Base-by-base conservation (phyloP, 2,329 filamentous ascomycete species). In the Nemania abortiva region DNA sequence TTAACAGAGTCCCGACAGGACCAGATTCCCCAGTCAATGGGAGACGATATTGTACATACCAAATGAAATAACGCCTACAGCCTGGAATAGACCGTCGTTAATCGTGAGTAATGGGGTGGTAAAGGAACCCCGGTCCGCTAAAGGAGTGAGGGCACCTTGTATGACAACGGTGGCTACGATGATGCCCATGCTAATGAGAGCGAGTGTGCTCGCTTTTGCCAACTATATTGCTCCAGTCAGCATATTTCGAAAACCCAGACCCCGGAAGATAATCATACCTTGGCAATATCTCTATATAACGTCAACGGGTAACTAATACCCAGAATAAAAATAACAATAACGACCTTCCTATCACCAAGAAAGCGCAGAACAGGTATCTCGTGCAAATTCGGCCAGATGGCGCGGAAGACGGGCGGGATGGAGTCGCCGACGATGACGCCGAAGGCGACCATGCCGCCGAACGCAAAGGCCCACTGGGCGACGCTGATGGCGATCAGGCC, bases 371-470 rank as follows among this genome's bases (percentile, higher is more conserved):
- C 92, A 0, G 93, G 90, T 79, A 92, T 89, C 34, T 90, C 84
- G 47, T 84, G 82, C 68, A 98, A 79, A 2, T 88, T 88, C 0
- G 96, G 95, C 84, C 95, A 97, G 5, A 98, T 81, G 4, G 95
- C 93, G 56, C 86, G 83, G 76, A 98, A 81, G 56, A 99, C 96
- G 79, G 95, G 93, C 3, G 96, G 96, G 77, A 99, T 98, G 0
- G 93, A 95, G 80, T 99, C 96, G 68, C 96, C 96, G 10, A 99
- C 92, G 77, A 99, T 98, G 76, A 99, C 94, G 73, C 95, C 96
- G 81, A 98, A 99, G 15, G 96, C 96, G 65, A 99, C 90, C 96
- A 99, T 99, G 72, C 96, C 96, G 65, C 96, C 96, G 84, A 98
- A 99, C 2, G 96, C 96, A 86, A 99, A 99, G 31, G 94, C 91